Evolutionary conservation across 2,329 filamentous ascomycete species (phyloP).

Genomic region (Colletotrichum sublineola): DNA sequence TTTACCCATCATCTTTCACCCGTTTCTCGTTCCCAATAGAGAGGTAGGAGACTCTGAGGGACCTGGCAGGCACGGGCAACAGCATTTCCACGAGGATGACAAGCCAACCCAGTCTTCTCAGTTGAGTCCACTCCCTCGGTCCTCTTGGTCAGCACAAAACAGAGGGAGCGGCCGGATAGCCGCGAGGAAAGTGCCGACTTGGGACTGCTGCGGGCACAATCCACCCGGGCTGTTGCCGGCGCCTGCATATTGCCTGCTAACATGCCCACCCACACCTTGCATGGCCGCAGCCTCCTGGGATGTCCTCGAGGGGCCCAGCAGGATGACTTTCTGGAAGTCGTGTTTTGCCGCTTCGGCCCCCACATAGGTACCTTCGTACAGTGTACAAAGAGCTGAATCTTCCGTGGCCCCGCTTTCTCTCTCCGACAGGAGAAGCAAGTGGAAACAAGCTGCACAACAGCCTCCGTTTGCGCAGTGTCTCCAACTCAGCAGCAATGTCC

Average conservation of each 20-base stretch:
- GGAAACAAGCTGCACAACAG: background rate
- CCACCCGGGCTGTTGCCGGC: slow-evolving; percentile 33
- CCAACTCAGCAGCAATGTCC: background rate
- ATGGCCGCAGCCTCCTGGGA: background rate
- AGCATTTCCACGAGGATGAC: slow-evolving; percentile 13
- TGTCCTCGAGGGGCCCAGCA: background rate
- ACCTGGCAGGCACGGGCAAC: slow-evolving; percentile 12
- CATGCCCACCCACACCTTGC: background rate
- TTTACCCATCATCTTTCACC: slow-evolving; percentile 19
- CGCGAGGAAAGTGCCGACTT: slow-evolving; percentile 17
- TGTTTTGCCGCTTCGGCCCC: background rate
- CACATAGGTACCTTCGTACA: background rate
- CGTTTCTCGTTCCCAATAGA: slow-evolving; percentile 18
- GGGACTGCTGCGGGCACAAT: slow-evolving; percentile 8
- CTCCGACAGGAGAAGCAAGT: background rate
- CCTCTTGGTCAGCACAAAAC: background rate
- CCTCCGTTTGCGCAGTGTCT: background rate
- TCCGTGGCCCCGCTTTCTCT: background rate
- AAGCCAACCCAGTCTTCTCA: slow-evolving; percentile 15
- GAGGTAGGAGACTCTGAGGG: slow-evolving; percentile 9
- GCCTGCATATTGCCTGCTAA: slow-evolving; percentile 25
- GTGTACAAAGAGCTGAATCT: background rate
- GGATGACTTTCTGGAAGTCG: background rate
- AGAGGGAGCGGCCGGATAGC: slow-evolving; percentile 11
- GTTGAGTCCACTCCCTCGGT: background rate